Conservation (phyloP, 768 basidiomycete genomes). For the Phlebiopsis gigantea region DNA sequence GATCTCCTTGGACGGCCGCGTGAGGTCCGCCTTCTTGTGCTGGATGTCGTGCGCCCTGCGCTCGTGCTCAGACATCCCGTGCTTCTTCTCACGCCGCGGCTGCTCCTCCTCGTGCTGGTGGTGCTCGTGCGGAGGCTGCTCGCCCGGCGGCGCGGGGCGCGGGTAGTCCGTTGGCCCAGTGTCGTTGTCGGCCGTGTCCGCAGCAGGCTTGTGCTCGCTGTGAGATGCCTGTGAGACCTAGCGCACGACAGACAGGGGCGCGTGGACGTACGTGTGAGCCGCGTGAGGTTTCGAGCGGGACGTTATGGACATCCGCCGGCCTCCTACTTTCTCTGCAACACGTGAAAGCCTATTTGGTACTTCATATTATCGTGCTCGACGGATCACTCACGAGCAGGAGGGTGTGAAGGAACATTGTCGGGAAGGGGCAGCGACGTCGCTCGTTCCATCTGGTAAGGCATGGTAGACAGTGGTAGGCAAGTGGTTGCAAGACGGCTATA, state of each 20-base stretch:
- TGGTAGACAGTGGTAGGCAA: neutral
- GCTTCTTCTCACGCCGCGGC: constrained; percentile 11
- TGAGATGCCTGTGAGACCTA: neutral
- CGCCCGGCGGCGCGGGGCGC: constrained; percentile 13
- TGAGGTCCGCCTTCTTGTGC: constrained; percentile 10
- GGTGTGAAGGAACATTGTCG: constrained; percentile 8
- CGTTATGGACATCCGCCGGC: constrained; percentile 14
- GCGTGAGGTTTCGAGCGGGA: constrained; percentile 10
- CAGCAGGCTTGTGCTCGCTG: constrained; percentile 12
- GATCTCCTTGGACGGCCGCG: constrained; percentile 7
- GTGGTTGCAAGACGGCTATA: neutral
- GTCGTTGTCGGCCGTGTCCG: constrained; percentile 4
- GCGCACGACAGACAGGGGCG: neutral
- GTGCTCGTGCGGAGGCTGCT: constrained; percentile 10
- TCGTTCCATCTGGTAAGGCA: constrained; percentile 2
- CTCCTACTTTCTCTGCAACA: constrained; percentile 14
- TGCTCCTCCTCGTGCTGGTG: constrained; percentile 14
- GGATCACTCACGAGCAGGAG: constrained; percentile 13
- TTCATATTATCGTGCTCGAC: neutral
- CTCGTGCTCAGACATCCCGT: constrained; percentile 9
- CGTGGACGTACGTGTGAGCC: neutral
- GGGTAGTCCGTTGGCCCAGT: constrained; percentile 14
- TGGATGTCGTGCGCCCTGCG: constrained; percentile 10
- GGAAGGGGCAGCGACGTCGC: neutral
- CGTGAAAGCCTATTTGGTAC: neutral